A percentile compares a stretch with the other conserved stretches of the same genome.
Evolutionary conservation across 192 early-diverging fungal species (phyloP).

Genomic region (Coemansia sp.): DNA sequence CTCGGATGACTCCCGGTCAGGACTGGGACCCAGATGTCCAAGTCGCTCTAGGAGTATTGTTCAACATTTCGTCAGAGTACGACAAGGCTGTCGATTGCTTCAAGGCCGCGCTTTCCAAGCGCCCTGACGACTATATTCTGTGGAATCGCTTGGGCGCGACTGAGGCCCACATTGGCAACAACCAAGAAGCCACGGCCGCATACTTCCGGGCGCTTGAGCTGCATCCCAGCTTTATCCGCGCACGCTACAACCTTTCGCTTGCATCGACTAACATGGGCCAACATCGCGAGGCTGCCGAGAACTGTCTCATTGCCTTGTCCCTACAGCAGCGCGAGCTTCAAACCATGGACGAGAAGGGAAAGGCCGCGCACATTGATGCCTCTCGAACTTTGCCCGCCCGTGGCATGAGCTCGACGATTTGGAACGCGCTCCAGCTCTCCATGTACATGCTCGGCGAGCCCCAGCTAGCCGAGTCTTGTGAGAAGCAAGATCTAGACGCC

Average conservation of each 20-base stretch:
- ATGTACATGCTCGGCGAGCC: slow-evolving; percentile 75
- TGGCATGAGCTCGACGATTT: slow-evolving; percentile 76
- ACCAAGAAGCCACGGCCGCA: slow-evolving; percentile 82
- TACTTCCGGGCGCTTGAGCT: slow-evolving; percentile 94
- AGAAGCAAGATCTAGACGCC: slow-evolving; percentile 73
- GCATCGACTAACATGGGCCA: slow-evolving; percentile 87
- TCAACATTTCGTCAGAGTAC: slow-evolving; percentile 92
- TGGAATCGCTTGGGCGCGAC: slow-evolving; percentile 99
- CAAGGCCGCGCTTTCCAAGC: slow-evolving; percentile 80
- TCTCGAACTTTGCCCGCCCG: slow-evolving; percentile 34
- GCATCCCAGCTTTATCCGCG: slow-evolving; percentile 94
- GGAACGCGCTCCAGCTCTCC: slow-evolving; percentile 82
- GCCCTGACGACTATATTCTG: slow-evolving; percentile 90
- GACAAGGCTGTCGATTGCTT: slow-evolving; percentile 98
- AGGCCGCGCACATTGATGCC: slow-evolving; percentile 31
- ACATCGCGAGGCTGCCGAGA: slow-evolving; percentile 89
- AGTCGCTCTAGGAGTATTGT: slow-evolving; percentile 91
- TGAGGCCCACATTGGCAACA: slow-evolving; percentile 84
- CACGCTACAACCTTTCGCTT: slow-evolving; percentile 95
- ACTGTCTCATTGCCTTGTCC: slow-evolving; percentile 86
- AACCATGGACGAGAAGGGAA: slow-evolving; percentile 33
- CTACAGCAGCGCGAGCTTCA: slow-evolving; percentile 74
- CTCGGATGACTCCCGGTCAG: slow-evolving; percentile 60
- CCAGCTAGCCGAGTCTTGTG: slow-evolving; percentile 83
- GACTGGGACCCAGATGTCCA: slow-evolving; percentile 89